Conservation (phyloP, 371 early-diverging fungal species). For the Blyttiomyces sp. region DNA sequence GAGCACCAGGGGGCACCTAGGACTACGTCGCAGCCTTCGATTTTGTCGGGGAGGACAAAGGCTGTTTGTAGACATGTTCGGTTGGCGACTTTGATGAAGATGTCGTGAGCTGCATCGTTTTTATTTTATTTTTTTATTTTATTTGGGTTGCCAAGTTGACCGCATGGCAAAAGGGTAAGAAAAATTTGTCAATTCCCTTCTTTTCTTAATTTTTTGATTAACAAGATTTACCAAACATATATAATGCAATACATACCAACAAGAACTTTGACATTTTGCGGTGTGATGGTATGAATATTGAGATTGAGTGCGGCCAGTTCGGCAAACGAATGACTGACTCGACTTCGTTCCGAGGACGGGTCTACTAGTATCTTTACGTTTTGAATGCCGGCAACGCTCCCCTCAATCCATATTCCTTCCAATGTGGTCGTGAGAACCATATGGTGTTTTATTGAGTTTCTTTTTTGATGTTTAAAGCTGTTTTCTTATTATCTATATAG, state of each 20-base stretch:
- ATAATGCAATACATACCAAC: no score
- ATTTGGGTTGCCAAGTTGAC: no score
- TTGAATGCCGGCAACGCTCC: neutral
- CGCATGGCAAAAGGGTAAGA: no score
- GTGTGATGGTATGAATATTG: neutral
- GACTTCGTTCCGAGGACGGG: neutral
- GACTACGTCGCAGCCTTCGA: neutral
- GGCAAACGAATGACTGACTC: neutral
- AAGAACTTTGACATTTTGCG: neutral
- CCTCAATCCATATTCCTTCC: neutral
- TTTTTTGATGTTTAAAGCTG: no score
- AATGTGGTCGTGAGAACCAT: no score
- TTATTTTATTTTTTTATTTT: neutral
- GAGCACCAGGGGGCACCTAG: neutral
- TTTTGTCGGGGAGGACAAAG: neutral
- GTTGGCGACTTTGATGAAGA: neutral
- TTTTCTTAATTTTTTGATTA: no score
- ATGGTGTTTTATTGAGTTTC: no score
- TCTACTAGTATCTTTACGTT: neutral
- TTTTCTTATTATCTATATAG: no score
- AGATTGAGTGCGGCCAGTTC: neutral
- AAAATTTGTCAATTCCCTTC: no score
- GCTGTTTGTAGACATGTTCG: neutral
- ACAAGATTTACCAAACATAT: no score
- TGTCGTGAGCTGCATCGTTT: neutral